These are phyloP conservation scores for Neopestalotiopsis sp. DNA, from an alignment of 2,329 filamentous ascomycete species.

Conservation along the genomic window DNA sequence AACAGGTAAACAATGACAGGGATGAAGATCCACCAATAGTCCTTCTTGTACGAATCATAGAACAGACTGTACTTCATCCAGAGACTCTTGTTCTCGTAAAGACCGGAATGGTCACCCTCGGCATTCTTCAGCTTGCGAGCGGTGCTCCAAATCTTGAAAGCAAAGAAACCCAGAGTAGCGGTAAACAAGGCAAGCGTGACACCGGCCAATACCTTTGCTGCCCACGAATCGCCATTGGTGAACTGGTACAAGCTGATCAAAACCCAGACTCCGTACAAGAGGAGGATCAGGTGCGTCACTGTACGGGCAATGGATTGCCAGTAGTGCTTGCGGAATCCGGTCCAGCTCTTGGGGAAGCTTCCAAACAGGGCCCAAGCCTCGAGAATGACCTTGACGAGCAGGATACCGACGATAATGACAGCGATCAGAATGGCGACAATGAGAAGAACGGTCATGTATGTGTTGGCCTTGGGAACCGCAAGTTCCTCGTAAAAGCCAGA, in stretches of 20 bases:
- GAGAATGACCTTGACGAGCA: slow-evolving; percentile 89
- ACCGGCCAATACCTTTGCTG: slow-evolving; percentile 81
- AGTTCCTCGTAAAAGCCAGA: slow-evolving; percentile 84
- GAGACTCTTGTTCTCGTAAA: slow-evolving; percentile 88
- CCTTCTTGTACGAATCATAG: slow-evolving; percentile 93
- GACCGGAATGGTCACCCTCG: slow-evolving; percentile 72
- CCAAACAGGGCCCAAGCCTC: slow-evolving; percentile 92
- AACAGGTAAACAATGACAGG: slow-evolving; percentile 91
- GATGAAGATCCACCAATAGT: slow-evolving; percentile 97
- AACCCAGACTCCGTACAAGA: slow-evolving; percentile 94
- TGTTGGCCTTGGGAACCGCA: slow-evolving; percentile 84
- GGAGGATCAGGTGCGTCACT: slow-evolving; percentile 85
- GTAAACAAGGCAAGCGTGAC: slow-evolving; percentile 85
- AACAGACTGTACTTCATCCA: slow-evolving; percentile 98
- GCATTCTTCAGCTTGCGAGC: slow-evolving; percentile 73
- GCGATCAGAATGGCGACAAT: slow-evolving; percentile 88
- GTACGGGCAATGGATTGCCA: slow-evolving; percentile 91
- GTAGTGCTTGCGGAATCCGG: slow-evolving; percentile 92
- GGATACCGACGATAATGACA: slow-evolving; percentile 81
- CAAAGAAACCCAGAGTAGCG: slow-evolving; percentile 79
- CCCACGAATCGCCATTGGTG: slow-evolving; percentile 92
- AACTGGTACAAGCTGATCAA: slow-evolving; percentile 97
- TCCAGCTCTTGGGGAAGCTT: slow-evolving; percentile 78
- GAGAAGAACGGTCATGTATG: slow-evolving; percentile 93
- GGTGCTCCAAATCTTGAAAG: slow-evolving; percentile 79